Evolutionary conservation across 768 basidiomycete genomes (phyloP).

Genomic region (Panellus pusillus): DNA sequence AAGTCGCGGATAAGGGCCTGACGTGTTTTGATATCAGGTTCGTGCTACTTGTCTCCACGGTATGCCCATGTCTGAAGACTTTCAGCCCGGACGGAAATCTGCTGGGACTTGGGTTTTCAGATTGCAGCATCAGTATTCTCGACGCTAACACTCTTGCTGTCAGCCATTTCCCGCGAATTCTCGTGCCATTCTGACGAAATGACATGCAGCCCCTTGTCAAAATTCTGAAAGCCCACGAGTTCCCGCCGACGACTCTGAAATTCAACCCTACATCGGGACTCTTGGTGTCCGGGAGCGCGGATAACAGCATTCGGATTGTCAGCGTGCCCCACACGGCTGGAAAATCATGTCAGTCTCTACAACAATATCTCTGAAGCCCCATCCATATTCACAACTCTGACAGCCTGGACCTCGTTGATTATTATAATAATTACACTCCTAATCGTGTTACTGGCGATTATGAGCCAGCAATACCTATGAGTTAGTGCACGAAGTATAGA

Average conservation of each 20-base stretch:
- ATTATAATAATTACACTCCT: conserved; percentile 34
- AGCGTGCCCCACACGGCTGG: conserved; percentile 61
- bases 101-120: conserved; percentile 85
- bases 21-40: conserved; percentile 92
- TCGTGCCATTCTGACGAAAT: conserved; percentile 1
- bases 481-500: background rate
- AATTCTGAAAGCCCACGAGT: conserved; percentile 93
- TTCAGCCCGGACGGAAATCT: conserved; percentile 76
- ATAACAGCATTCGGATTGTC: conserved; percentile 82
- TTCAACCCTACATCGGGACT: conserved; percentile 85
- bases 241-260: conserved; percentile 84
- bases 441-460: conserved; percentile 30
- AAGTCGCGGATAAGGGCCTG: conserved; percentile 75
- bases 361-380: background rate
- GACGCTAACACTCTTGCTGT: conserved; percentile 80
- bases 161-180: conserved; percentile 25
- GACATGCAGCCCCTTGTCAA: conserved; percentile 72
- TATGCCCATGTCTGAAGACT: conserved; percentile 1
- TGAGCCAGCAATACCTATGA: conserved; percentile 16
- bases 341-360: conserved; percentile 37
- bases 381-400: background rate
- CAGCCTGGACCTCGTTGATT: conserved; percentile 33
- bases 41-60: conserved; percentile 21
- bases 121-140: conserved; percentile 80
- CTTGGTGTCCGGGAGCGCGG: conserved; percentile 87